Evolutionary conservation across 139 green algal genomes (phyloP).

Genomic region (Tetraselmis striata): DNA sequence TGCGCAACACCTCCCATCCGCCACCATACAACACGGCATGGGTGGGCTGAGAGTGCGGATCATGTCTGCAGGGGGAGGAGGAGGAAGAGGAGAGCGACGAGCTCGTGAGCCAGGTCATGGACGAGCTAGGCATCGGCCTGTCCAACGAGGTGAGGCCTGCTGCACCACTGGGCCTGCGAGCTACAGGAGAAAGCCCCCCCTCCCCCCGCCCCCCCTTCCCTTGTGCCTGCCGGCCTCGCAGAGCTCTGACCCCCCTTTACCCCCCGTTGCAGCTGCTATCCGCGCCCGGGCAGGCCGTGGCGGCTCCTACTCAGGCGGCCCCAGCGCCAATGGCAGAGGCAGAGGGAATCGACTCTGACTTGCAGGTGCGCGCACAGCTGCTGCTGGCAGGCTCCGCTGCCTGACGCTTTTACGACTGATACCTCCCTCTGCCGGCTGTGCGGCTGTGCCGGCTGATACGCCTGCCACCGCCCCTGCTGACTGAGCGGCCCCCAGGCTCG

Average conservation of each 20-base stretch:
- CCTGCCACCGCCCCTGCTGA: no score
- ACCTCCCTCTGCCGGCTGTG: no score
- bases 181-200: no score
- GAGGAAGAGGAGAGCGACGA: slow-evolving; percentile 95
- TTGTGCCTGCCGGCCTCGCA: no score
- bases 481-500: no score
- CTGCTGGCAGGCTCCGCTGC: no score
- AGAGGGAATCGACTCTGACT: not conserved
- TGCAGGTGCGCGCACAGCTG: no score
- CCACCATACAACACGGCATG: not conserved
- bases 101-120: slow-evolving; percentile 79
- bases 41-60: not conserved
- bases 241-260: not conserved
- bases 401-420: no score
- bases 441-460: no score
- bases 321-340: not conserved
- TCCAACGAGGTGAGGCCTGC: slow-evolving; percentile 39
- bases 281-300: not conserved
- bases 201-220: no score
- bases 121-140: slow-evolving; percentile 82
- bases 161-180: no score
- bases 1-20: not conserved
- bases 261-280: not conserved
- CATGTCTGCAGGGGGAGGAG: slow-evolving; percentile 51
- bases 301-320: not conserved